These are phyloP conservation scores for Solanum hybrid DNA, from an alignment of 305 asterid genomes.

Conservation along the genomic window DNA sequence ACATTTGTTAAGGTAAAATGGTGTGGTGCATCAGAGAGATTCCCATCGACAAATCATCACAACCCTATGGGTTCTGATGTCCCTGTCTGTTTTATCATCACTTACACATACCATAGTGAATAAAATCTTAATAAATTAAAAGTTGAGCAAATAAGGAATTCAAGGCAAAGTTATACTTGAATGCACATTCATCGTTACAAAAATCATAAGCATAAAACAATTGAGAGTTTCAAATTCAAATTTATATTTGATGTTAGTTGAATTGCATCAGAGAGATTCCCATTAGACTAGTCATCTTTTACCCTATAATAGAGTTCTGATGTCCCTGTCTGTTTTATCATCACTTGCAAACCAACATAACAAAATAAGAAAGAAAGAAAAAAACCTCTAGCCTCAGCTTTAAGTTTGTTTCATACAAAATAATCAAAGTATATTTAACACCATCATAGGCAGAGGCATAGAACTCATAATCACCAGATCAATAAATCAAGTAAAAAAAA, in stretches of 20 bases:
- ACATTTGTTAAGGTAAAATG: neutral
- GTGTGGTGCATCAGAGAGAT: slow-evolving; percentile 45
- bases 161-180: neutral
- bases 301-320: slow-evolving; percentile 28
- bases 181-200: neutral
- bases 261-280: slow-evolving; percentile 62
- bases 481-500: neutral
- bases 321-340: slow-evolving; percentile 59
- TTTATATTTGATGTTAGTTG: neutral
- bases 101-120: slow-evolving; percentile 5
- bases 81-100: slow-evolving; percentile 61
- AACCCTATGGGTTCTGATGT: slow-evolving; percentile 35
- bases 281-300: slow-evolving; percentile 38
- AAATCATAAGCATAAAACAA: neutral
- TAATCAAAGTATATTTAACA: slow-evolving; percentile 58
- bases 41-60: slow-evolving; percentile 49
- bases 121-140: neutral
- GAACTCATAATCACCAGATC: neutral
- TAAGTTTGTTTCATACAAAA: slow-evolving; percentile 24
- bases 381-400: slow-evolving; percentile 29
- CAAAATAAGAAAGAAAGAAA: no score
- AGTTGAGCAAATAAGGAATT: neutral
- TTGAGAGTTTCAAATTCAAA: neutral
- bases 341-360: slow-evolving; percentile 23
- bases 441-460: slow-evolving; percentile 37